These are phyloP conservation scores for Ophiostoma ips DNA, from an alignment of 2,329 filamentous ascomycete species.

Conservation along the genomic window DNA sequence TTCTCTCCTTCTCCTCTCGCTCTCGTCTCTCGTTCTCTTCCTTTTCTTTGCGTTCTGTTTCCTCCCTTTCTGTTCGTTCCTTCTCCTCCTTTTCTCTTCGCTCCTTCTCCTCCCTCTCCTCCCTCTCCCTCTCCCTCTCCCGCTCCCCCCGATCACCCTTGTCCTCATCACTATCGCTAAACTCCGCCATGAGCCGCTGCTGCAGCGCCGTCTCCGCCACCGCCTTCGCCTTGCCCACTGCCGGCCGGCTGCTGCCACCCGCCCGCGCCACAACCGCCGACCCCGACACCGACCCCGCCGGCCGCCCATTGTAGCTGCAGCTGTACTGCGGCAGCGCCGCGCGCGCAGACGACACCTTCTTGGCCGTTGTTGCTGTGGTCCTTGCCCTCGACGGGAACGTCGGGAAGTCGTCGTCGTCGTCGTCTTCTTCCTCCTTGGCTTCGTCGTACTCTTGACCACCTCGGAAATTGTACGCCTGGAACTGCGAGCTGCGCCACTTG, in stretches of 20 bases:
- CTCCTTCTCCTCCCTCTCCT: neutral
- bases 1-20: neutral
- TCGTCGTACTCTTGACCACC: neutral
- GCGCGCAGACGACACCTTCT: neutral
- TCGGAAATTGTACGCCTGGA: constrained; percentile 12
- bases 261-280: neutral
- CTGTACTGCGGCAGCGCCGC: constrained; percentile 3
- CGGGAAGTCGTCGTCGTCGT: neutral
- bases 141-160: neutral
- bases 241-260: too few species aligned
- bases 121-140: neutral
- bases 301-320: neutral
- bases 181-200: neutral
- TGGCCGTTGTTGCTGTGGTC: neutral
- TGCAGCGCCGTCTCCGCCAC: neutral
- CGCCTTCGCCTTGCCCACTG: neutral
- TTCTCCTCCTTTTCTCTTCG: neutral
- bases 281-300: neutral
- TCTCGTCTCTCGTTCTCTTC: neutral
- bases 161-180: neutral
- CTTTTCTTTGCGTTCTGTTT: too few species aligned
- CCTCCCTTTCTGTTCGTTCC: neutral
- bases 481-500: constrained; percentile 12
- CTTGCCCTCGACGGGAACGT: neutral
- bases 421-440: neutral